phyloP scores from a whole-genome alignment of 169 alveolate genomes.

The Eimeria zaria region DNA sequence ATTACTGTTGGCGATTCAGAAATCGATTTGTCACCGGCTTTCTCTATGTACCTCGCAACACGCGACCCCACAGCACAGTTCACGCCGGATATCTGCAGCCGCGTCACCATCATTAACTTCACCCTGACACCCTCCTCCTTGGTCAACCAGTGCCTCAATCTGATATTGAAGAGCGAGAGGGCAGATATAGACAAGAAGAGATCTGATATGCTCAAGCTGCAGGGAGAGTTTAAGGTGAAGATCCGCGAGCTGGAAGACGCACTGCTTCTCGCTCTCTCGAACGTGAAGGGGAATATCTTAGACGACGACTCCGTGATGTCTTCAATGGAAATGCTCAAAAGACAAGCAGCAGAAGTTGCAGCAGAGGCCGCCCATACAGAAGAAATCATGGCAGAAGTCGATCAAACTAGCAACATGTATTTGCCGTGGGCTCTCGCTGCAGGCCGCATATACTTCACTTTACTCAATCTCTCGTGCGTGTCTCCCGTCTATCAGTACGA shows the following conservation, averaged over 20 bases:
- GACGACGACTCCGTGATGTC: constrained; percentile 93
- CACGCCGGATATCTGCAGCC: constrained; percentile 98
- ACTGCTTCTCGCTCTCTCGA: constrained; percentile 96
- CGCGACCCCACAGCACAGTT: constrained; percentile 97
- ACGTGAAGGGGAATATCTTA: constrained; percentile 97
- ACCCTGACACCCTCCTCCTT: constrained; percentile 98
- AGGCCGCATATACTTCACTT: constrained; percentile 93
- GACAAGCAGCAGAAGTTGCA: constrained; percentile 96
- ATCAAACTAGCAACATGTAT: constrained; percentile 93
- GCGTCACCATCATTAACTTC: constrained; percentile 98
- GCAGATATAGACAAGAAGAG: constrained; percentile 98
- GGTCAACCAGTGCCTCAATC: constrained; percentile 96
- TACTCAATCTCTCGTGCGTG: constrained; percentile 93
- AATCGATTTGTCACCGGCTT: constrained; percentile 98
- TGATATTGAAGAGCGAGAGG: constrained; percentile 96
- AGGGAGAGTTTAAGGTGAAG: constrained; percentile 93
- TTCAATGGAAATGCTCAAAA: constrained; percentile 94
- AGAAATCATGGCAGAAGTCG: constrained; percentile 96
- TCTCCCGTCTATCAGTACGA: constrained; percentile 97
- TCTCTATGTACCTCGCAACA: constrained; percentile 97
- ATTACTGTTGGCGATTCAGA: constrained; percentile 98
- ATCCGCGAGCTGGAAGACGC: constrained; percentile 98
- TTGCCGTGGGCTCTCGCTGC: constrained; percentile 95
- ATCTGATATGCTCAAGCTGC: constrained; percentile 95
- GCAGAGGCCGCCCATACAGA: constrained; percentile 96